Evolutionary conservation across 1,139 yeast genomes (phyloP).

Genomic region (Taphrina flavorubra): DNA sequence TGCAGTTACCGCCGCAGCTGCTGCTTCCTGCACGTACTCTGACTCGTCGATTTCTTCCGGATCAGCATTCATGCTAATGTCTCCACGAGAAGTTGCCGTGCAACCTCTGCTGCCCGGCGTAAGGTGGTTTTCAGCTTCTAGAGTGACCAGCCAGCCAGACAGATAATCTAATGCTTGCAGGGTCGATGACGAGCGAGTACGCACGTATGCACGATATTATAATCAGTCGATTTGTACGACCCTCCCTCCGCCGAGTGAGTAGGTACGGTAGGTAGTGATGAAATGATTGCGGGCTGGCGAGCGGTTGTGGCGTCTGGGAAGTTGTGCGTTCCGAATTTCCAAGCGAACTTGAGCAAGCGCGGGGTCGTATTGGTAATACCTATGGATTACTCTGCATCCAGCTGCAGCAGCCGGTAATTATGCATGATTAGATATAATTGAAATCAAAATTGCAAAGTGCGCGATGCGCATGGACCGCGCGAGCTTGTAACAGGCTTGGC

Average conservation of each 20-base stretch:
- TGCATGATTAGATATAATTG: background rate
- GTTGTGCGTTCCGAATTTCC: too few relatives aligned
- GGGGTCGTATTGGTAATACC: background rate
- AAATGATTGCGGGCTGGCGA: conserved; percentile 5
- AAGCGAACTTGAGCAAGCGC: background rate
- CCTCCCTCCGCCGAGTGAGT: background rate
- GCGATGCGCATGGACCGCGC: background rate
- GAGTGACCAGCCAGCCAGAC: too few relatives aligned
- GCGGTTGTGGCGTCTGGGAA: conserved; percentile 1
- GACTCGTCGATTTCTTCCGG: conserved; percentile 14
- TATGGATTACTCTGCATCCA: too few relatives aligned
- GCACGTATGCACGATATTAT: too few relatives aligned
- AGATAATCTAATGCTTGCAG: background rate
- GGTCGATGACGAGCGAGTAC: too few relatives aligned
- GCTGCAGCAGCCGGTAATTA: background rate
- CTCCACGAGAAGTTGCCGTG: too few relatives aligned
- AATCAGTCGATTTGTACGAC: too few relatives aligned
- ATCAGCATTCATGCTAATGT: conserved; percentile 12
- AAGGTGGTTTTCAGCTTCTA: too few relatives aligned
- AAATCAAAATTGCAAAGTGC: background rate
- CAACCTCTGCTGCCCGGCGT: too few relatives aligned
- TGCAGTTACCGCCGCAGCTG: background rate
- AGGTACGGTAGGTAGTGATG: conserved; percentile 7
- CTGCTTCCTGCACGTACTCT: conserved; percentile 23
- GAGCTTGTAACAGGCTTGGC: background rate